Base-by-base conservation (phyloP, 371 early-diverging fungal genomes). In the Syncephalastrum monosporum region DNA sequence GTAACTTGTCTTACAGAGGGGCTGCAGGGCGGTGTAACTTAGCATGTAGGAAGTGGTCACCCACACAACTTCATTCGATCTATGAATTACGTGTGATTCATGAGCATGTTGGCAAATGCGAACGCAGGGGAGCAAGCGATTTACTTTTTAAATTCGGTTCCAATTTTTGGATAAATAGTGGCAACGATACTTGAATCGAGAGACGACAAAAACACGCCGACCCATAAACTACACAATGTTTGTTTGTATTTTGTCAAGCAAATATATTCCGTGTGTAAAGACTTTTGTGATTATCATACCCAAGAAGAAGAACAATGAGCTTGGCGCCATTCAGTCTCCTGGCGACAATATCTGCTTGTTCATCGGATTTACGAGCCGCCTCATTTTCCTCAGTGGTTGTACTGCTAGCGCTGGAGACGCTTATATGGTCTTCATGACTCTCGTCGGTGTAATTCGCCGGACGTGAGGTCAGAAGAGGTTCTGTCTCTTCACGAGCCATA, bases 151-250 rank as follows among this genome's bases (percentile, higher is more conserved):
- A 92, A 92, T 21, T 91, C 90, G 14, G 72, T 77, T n/a, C 89
- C 83, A 56, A 95, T 92, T 15, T 78, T 79, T 42, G 90, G 86
- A 21, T 90, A 78, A 27, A 90, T 84, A 6, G 88, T 90, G 15
- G 93, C 85, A 7, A 95, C 84, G 57, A 92, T 88, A 27, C 89
- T 91, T 53, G 82, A 79, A 66, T 92, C 92, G 45, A 92, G 69
- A 49, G 88, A 84, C 0, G 90, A 79, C 56, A 93, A 75, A 61
- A 89, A 86, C 15, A 79, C 74, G 45, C 74, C 76, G 5, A 65
- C 60, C 60, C 69, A 79, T 5, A 79, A 53, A 29, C 79, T 73
- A 56, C 42, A 16, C 38, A 12, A n/a, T 27, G 21, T 4, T 47
- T 45, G 50, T 48, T 38, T 17, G 29, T 45, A 25, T 14, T 42